Conservation (phyloP, 2,329 filamentous ascomycete genomes). For the Apiospora sp. region DNA sequence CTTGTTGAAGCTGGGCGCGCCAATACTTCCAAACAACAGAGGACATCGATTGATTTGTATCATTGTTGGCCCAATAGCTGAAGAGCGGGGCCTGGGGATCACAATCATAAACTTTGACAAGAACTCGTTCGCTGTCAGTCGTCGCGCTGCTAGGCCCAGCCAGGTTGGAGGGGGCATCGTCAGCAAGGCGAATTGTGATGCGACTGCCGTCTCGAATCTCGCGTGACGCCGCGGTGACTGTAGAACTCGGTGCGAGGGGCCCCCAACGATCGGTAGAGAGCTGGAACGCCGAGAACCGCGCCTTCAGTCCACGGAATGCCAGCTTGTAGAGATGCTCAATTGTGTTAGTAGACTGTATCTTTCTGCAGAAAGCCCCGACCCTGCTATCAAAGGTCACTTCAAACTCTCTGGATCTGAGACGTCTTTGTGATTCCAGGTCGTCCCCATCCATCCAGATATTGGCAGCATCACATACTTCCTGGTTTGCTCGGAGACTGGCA, state of each 20-base stretch:
- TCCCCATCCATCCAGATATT: not conserved
- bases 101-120: not conserved
- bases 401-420: not conserved
- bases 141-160: not conserved
- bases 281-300: not conserved
- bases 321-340: not conserved
- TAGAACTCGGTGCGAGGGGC: not conserved
- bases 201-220: not conserved
- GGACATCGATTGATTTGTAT: not conserved
- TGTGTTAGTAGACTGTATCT: not conserved
- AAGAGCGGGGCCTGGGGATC: too few species aligned
- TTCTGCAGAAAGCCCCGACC: not conserved
- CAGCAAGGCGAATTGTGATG: not conserved
- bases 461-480: not conserved
- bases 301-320: not conserved
- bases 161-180: not conserved
- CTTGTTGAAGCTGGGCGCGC: not conserved
- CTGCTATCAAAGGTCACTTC: not conserved
- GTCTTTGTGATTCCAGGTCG: not conserved
- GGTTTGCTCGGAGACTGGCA: not conserved
- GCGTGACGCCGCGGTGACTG: accelerated
- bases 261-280: not conserved
- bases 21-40: not conserved
- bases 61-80: not conserved
- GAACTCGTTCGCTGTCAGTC: not conserved